These are phyloP conservation scores for Morella rubra DNA, from an alignment of 306 rosid species.

Conservation along the genomic window DNA sequence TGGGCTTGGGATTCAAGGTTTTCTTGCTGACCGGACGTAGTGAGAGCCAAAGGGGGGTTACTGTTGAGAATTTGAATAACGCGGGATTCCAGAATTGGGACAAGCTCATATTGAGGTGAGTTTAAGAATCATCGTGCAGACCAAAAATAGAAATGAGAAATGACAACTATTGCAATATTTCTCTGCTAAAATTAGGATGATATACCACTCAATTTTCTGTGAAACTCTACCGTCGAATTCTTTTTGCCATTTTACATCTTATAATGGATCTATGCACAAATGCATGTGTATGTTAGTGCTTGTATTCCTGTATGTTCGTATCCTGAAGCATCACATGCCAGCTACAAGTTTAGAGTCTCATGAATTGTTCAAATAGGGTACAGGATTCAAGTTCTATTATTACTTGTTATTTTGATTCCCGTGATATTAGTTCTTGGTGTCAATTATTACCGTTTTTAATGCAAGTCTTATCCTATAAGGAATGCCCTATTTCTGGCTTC, in stretches of 20 bases:
- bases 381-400: not conserved
- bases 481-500: not conserved
- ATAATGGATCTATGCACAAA: not conserved
- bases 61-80: constrained; percentile 64
- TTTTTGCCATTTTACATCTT: not conserved
- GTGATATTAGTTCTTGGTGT: not conserved
- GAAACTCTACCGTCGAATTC: not conserved
- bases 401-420: not conserved
- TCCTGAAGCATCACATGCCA: not conserved
- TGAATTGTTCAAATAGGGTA: no score
- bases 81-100: constrained; percentile 79
- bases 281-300: not conserved
- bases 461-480: not conserved
- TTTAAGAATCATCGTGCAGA: not conserved
- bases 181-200: not conserved
- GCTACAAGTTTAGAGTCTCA: not conserved
- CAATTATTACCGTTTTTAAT: not conserved
- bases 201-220: not conserved
- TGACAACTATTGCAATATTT: constrained; percentile 3
- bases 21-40: constrained; percentile 84
- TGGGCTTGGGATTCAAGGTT: constrained; percentile 71
- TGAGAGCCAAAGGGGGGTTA: constrained; percentile 58
- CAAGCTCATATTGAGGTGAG: constrained; percentile 75
- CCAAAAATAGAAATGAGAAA: not conserved
- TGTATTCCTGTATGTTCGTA: not conserved